phyloP scores from a whole-genome alignment of 768 basidiomycete genomes.

The Hortiboletus campestris region DNA sequence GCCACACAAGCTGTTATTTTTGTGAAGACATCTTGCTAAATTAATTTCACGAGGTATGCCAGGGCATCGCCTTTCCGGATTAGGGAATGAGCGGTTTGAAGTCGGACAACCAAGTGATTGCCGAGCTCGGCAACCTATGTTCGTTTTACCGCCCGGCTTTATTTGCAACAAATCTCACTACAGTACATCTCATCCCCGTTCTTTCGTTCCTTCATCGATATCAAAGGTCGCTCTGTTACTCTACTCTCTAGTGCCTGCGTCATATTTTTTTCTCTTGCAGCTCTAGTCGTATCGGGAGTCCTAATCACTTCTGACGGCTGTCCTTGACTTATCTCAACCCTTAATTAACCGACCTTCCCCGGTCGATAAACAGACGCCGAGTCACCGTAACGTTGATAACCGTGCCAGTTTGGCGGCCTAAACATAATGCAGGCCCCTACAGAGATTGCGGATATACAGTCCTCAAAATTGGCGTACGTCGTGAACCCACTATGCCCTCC shows the following conservation, averaged over 20 bases:
- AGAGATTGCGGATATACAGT: slow-evolving; percentile 30
- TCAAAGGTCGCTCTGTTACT: slow-evolving; percentile 16
- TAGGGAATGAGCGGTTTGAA: slow-evolving; percentile 33
- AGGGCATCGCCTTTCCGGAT: slow-evolving; percentile 23
- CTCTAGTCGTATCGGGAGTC: neutral
- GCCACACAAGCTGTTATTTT: slow-evolving; percentile 20
- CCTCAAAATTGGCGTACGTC: slow-evolving; percentile 31
- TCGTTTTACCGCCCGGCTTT: slow-evolving; percentile 39
- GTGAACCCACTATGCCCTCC: slow-evolving; percentile 1
- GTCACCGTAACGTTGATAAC: slow-evolving; percentile 41
- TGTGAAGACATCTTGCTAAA: slow-evolving; percentile 13
- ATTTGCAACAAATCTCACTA: slow-evolving; percentile 41
- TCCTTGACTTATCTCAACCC: slow-evolving; percentile 26
- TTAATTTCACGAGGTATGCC: slow-evolving; percentile 24
- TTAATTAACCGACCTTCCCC: slow-evolving; percentile 42
- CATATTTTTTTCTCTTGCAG: slow-evolving; percentile 1
- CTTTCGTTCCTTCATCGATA: slow-evolving; percentile 32
- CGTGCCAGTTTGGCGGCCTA: slow-evolving; percentile 21
- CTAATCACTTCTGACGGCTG: slow-evolving; percentile 5
- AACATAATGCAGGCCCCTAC: slow-evolving; percentile 29
- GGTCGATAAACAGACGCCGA: slow-evolving; percentile 41
- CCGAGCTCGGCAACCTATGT: slow-evolving; percentile 37
- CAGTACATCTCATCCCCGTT: slow-evolving; percentile 27
- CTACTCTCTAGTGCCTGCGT: slow-evolving; percentile 9
- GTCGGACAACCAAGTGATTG: slow-evolving; percentile 37